A percentile compares a stretch with the other conserved stretches of the same genome.
Conservation (phyloP, 1,139 yeast genomes). For the Lodderomyces beijingensis region DNA sequence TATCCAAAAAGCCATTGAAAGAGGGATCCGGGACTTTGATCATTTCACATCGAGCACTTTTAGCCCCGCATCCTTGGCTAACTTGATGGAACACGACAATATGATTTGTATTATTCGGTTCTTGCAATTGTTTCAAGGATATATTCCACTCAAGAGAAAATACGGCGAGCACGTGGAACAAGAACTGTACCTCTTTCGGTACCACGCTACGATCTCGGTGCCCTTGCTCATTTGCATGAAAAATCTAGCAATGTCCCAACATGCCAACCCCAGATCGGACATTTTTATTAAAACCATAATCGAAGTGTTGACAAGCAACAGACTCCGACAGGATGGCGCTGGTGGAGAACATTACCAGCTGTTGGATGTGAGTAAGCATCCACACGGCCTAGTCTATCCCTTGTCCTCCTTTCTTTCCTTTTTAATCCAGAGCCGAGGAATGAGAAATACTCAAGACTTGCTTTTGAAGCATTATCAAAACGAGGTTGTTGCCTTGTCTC, state of each 20-base stretch:
- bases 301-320: slow-evolving; percentile 4
- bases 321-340: background rate
- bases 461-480: slow-evolving; percentile 14
- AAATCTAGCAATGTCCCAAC: slow-evolving; percentile 34
- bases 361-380: slow-evolving; percentile 40
- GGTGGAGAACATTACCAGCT: background rate
- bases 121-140: slow-evolving; percentile 53
- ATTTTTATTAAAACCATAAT: slow-evolving; percentile 3
- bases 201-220: slow-evolving; percentile 45
- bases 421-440: slow-evolving; percentile 30
- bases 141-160: slow-evolving; percentile 52
- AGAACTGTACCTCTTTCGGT: slow-evolving; percentile 48
- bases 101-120: slow-evolving; percentile 37
- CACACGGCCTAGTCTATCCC: slow-evolving; percentile 57
- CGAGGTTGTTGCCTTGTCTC: slow-evolving; percentile 45
- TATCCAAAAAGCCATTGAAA: slow-evolving; percentile 27
- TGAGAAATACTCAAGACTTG: no score
- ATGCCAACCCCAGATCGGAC: slow-evolving; percentile 17
- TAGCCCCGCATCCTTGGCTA: slow-evolving; percentile 18
- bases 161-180: slow-evolving; percentile 65
- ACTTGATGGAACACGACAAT: slow-evolving; percentile 25
- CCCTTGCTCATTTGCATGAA: slow-evolving; percentile 45
- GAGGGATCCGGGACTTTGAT: slow-evolving; percentile 40
- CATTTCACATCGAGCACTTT: slow-evolving; percentile 38
- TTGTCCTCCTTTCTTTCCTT: slow-evolving; percentile 50